Evolutionary conservation across 2,329 filamentous ascomycete species (phyloP).

Genomic region (Hypoxylon sp.): DNA sequence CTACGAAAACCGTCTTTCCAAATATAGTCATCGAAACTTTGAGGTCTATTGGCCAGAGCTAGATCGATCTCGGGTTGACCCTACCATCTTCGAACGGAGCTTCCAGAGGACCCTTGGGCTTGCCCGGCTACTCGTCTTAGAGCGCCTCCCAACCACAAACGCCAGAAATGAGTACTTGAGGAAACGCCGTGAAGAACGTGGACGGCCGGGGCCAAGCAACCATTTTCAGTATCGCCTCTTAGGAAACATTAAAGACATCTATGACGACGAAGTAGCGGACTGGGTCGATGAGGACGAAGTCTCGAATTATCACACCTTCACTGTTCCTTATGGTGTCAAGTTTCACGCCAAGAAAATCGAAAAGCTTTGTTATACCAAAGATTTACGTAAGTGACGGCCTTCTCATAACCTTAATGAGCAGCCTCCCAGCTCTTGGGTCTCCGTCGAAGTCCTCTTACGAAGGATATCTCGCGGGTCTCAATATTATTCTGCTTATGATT

Average conservation of each 20-base stretch:
- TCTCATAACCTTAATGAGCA: background rate
- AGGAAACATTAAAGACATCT: slow-evolving; percentile 82
- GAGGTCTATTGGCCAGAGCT: slow-evolving; percentile 85
- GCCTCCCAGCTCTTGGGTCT: background rate
- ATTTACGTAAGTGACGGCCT: slow-evolving; percentile 66
- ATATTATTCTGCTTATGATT: background rate
- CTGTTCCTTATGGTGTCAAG: slow-evolving; percentile 74
- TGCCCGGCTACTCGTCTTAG: slow-evolving; percentile 83
- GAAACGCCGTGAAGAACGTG: slow-evolving; percentile 79
- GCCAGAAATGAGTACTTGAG: slow-evolving; percentile 80
- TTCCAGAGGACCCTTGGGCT: slow-evolving; percentile 83
- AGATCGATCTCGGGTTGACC: slow-evolving; percentile 82
- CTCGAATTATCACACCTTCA: slow-evolving; percentile 84
- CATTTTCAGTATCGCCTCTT: slow-evolving; percentile 62
- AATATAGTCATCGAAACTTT: slow-evolving; percentile 87
- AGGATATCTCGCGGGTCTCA: background rate
- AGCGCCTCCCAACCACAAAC: slow-evolving; percentile 78
- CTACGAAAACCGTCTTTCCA: slow-evolving; percentile 88
- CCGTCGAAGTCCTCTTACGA: background rate
- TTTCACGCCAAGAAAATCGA: slow-evolving; percentile 81
- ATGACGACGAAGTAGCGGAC: slow-evolving; percentile 86
- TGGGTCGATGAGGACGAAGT: slow-evolving; percentile 85
- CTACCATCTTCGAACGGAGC: slow-evolving; percentile 87
- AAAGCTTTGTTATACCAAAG: slow-evolving; percentile 84
- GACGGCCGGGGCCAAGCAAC: slow-evolving; percentile 69